Base-by-base conservation (phyloP, 495 filamentous ascomycete species). In the Articulospora tetracladia region DNA sequence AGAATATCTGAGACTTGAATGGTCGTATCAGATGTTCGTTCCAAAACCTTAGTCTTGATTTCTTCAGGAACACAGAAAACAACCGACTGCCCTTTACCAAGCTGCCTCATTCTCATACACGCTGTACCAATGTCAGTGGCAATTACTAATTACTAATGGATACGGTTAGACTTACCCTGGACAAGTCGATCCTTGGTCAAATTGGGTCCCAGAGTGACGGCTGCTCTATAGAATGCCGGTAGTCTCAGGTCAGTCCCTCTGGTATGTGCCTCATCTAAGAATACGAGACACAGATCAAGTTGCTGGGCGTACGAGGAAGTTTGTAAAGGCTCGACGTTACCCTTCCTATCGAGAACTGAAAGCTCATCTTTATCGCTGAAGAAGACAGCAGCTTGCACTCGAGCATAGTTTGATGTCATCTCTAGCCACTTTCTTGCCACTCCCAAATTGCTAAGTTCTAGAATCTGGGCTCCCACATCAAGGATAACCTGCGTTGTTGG, bases 211-310 rank as follows among this genome's bases (percentile, higher is more conserved):
- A 93, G 73, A 0, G 86, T 92, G 2, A 94, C 80, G 1, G 85
- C 85, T 3, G 86, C 90, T 13, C 81, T 71, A 59, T 83, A 85
- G 12, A 74, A 17, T 0, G 53, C 54, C 0, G 90, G 89, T 1
- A 94, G 64, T 62, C 79, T 85, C 8, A 94, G 63, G 65, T 93
- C 89, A 1, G 83, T 89, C 0, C 90, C 90, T 63, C 90, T 71
- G 0, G 90, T 92, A 60, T 94, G 90, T 0, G 82, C 81, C 62
- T 94, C 83, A 51, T 92, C 90, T 1, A 93, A 74, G 66, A 86
- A 93, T 0, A 93, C 82, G 0, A 89, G 71, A 63, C 88, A 93
- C 0, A 69, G 60, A 11, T 82, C 83, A 22, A 91, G 72, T 11
- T 86, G 79, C 8, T 79, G 72, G 0, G 74, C 66, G 66, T 83